phyloP scores from a whole-genome alignment of 1,139 yeast species.

The Suhomyces maxii region DNA sequence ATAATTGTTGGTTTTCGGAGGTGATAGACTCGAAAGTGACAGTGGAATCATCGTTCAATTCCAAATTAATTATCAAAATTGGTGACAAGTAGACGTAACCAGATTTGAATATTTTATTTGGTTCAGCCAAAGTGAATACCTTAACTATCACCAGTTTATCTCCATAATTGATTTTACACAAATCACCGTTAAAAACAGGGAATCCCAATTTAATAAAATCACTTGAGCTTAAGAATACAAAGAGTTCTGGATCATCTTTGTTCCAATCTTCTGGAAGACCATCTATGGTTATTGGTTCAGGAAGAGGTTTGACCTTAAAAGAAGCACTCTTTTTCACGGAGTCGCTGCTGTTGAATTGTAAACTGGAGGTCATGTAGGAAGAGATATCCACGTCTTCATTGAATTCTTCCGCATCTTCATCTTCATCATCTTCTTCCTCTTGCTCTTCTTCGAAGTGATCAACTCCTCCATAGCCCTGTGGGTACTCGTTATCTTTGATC shows the following conservation, averaged over 20 bases:
- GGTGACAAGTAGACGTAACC: conserved; percentile 63
- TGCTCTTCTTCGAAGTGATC: conserved; percentile 2
- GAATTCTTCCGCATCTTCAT: conserved; percentile 7
- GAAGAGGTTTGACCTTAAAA: conserved; percentile 32
- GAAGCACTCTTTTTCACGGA: conserved; percentile 5
- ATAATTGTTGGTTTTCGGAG: conserved; percentile 10
- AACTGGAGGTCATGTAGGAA: conserved; percentile 34
- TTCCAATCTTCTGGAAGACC: conserved; percentile 31
- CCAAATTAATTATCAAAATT: conserved; percentile 54
- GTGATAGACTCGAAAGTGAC: conserved; percentile 29
- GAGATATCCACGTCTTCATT: conserved; percentile 33
- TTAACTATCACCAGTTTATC: conserved; percentile 39
- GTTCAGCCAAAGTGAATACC: conserved; percentile 64
- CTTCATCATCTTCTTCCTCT: conserved; percentile 9
- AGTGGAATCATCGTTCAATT: conserved; percentile 29
- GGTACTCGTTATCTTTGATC: conserved; percentile 35
- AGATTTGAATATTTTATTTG: conserved; percentile 43
- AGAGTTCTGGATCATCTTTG: conserved; percentile 44
- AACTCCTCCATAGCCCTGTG: conserved; percentile 8
- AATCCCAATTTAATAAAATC: conserved; percentile 58
- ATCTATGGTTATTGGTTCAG: conserved; percentile 28
- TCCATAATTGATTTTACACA: conserved; percentile 41
- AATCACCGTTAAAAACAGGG: conserved; percentile 67
- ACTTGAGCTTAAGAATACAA: conserved; percentile 53
- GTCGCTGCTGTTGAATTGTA: conserved; percentile 21